Evolutionary conservation across 2,329 filamentous ascomycete genomes (phyloP).

Genomic region (Paecilomyces formosus): DNA sequence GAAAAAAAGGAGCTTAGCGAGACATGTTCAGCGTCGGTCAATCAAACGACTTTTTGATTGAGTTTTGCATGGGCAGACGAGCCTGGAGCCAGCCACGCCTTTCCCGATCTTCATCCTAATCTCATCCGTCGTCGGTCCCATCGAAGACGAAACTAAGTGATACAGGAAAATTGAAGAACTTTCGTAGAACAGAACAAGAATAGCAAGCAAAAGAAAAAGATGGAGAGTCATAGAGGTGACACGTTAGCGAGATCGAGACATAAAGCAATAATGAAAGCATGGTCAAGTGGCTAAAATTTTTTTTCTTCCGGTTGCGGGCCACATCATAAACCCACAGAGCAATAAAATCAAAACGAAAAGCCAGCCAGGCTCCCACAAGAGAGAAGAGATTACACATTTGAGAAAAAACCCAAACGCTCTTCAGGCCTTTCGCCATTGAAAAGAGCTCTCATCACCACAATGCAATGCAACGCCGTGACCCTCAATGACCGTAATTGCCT

Average conservation of each 20-base stretch:
- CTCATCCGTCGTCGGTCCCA: neutral
- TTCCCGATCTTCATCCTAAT: neutral
- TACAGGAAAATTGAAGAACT: neutral
- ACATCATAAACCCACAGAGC: constrained; percentile 16
- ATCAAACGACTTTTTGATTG: neutral
- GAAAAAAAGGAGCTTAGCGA: constrained; percentile 13
- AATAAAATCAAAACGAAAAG: constrained; percentile 17
- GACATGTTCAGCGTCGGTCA: neutral
- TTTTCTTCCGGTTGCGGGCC: neutral
- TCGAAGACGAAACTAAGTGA: constrained; percentile 2
- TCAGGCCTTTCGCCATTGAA: constrained; percentile 2
- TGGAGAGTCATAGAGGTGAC: neutral
- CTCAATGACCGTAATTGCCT: constrained; percentile 41
- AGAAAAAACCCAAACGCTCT: constrained; percentile 2
- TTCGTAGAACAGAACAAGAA: neutral
- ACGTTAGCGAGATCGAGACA: neutral
- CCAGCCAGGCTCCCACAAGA: constrained; percentile 30
- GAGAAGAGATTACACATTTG: constrained; percentile 34
- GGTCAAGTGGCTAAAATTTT: neutral
- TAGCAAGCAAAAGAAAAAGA: neutral
- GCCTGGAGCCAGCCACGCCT: neutral
- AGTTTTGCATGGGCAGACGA: neutral
- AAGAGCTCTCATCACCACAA: constrained; percentile 3
- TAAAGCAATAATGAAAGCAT: constrained; percentile 1
- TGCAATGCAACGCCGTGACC: constrained; percentile 15